Base-by-base conservation (phyloP, 768 basidiomycete genomes). In the Pilatotrama ljubarskyi region DNA sequence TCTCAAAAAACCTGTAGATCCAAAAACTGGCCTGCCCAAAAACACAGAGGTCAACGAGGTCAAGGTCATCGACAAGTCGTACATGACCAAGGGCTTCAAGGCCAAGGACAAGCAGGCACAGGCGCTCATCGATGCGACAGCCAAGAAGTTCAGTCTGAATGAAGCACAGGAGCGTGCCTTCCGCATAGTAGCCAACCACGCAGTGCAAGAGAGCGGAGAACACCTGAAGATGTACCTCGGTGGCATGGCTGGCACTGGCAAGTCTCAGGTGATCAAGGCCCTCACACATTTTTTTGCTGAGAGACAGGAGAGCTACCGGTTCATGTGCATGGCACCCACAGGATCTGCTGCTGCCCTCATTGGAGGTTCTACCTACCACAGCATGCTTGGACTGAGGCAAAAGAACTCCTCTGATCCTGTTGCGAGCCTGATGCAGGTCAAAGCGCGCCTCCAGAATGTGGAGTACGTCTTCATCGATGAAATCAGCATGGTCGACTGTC, bases 381-480 rank as follows among this genome's bases (percentile, higher is more conserved):
- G 64, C 17, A 36, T 64, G 4, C 41, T 66, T 2, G 38, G 53
- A 22, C 26, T 15, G 22, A 17, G 37, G 44, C 20, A 25, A 35
- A 20, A 62, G 7, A 18, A 18, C 41, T 46, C n/a, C 17, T 5
- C 7, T 17, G 1, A 32, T 37, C 48, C 14, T 10, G 13, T 10
- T 11, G 13, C 5, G 42, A 43, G 29, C n/a, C 67, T 72, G 20
- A 72, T 78, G 13, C 24, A 37, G 10, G 50, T 58, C 14, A 48
- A 40, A 22, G 40, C 26, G 13, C 37, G 26, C 18, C 32, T 58
- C 17, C 40, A 63, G 22, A 70, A 74, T 18, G 73, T 77, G 10
- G 68, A 77, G 0, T 77, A 77, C 63, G 64, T 79, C 3, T 78
- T 80, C 43, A 58, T 80, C 14, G 76, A 80, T 68, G 77, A 81